Evolutionary conservation across 441 rosid genomes (phyloP), one percentile per base, ranked within the genome.

Genomic region (Aquilaria agallochum): DNA sequence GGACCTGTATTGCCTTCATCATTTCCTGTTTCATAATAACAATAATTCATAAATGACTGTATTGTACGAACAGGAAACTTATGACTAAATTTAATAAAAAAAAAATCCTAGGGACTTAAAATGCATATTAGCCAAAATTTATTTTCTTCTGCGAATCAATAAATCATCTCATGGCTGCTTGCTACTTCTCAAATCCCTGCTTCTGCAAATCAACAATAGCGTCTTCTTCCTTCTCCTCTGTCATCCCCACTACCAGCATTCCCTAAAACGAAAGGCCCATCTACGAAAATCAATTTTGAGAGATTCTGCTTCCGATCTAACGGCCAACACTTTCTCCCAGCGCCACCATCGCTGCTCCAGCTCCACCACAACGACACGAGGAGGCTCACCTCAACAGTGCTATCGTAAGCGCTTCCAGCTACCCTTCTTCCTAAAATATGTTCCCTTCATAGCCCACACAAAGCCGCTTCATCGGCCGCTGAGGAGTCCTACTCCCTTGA

Each of bases 401-500:
- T 9, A 30, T 36, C 30, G 52, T 71, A 44, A 55, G 40, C 55
- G 55, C 44, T 58, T 42, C 31, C 58, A 40, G 53, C 36, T 50
- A 52, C 57, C 65, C 58, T 76, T 86, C 68, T 71, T 83, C 14
- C 87, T 89, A 30, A 83, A 78, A 68, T 86, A 86, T 71, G 84
- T 86, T 14, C 89, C 89, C 0, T 86, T 86, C 68, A 71, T 75
- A 48, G 74, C 69, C 1, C 67, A 59, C n/a, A 3, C 65, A 8
- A 63, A 62, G 5, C 59, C 66, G 13, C 27, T 20, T 52, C 50
- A 10, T 51, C 56, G 2, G 50, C 48, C 50, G 62, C 64, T 40
- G 44, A 68, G 2, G 90, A 85, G 51, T 82, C 77, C 51, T 80
- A 85, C 68, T 85, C 88, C 2, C 86, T 85, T 55, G 88, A 85